Base-by-base conservation (phyloP, 2,329 filamentous ascomycete genomes). In the Xylariales sp. region DNA sequence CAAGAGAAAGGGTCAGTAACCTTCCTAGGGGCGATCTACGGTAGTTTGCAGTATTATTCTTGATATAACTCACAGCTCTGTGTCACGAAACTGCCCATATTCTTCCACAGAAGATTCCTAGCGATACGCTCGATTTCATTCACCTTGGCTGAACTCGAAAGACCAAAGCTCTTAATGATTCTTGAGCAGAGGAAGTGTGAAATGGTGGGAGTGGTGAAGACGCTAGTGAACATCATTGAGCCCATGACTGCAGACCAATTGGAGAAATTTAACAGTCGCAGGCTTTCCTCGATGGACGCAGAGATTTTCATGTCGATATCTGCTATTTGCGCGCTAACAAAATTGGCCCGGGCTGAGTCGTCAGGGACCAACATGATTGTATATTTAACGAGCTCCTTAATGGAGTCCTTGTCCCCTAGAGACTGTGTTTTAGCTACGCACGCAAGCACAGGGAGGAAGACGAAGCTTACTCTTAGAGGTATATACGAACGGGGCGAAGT, bases 91-190 rank as follows among this genome's bases (percentile, higher is more conserved):
- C 64, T 62, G 1, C 65, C 67, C 18, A 75, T 69, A 43, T 74
- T 75, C 41, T 64, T 68, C 74, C 73, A 75, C 12, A 75, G 53
- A 9, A 75, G 60, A 12, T 49, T 60, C 14, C 60, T 62, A 1
- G 74, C 68, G 12, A 74, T 68, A 4, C 58, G 55, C 50, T 75
- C 70, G 12, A 75, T 68, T 7, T 74, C 70, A 14, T 41, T 70
- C 12, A 70, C 58, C 14, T 69, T 73, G 4, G 69, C 69, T 1
- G 71, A 61, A 8, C 64, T 43, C 4, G 73, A 53, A 12, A 75
- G 68, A 3, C 74, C 73, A n/a, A 74, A 75, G 32, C 64, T 72
- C 12, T 73, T 73, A 14, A 75, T 73, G 16, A 75, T 74, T 34
- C 58, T 69, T 4, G 64, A 30, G 55, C 74, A 75, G 12, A 75